phyloP scores from a whole-genome alignment of 2,329 filamentous ascomycete genomes.

The Colletotrichum plurivorum region DNA sequence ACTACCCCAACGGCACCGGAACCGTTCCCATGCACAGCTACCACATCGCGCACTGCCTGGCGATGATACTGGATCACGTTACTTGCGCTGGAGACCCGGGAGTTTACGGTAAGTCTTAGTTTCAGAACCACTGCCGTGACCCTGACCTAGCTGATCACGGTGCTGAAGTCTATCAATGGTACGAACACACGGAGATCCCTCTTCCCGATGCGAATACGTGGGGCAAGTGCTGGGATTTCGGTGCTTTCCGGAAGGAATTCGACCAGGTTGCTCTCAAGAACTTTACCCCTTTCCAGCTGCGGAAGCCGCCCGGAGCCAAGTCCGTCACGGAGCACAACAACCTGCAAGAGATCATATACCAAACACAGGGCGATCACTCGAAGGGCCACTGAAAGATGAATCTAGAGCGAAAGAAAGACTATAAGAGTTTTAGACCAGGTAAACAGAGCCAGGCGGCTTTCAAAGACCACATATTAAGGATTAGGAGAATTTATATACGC shows the following conservation, averaged over 20 bases:
- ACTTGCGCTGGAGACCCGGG: slow-evolving; percentile 27
- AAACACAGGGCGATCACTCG: not conserved
- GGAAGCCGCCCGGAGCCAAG: slow-evolving; percentile 15
- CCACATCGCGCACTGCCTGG: slow-evolving; percentile 24
- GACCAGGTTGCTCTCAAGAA: slow-evolving; percentile 23
- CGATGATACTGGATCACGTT: slow-evolving; percentile 23
- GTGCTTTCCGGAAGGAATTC: slow-evolving; percentile 7
- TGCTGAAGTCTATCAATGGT: slow-evolving; percentile 32
- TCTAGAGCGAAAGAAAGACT: no score
- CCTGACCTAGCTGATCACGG: no score
- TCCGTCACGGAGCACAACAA: slow-evolving; percentile 26
- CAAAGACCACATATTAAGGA: no score
- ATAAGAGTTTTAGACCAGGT: no score
- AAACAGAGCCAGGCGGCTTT: no score
- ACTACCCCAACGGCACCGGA: slow-evolving; percentile 28
- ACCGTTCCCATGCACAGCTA: slow-evolving; percentile 20
- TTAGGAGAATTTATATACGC: no score
- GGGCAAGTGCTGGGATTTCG: slow-evolving; percentile 31
- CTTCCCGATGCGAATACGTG: slow-evolving; percentile 28
- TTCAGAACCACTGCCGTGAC: no score
- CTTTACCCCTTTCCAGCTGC: slow-evolving; percentile 13
- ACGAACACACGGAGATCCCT: slow-evolving; percentile 21
- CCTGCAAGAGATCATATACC: slow-evolving; percentile 27
- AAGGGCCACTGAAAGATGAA: no score
- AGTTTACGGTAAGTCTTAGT: no score